Conservation (phyloP, 129 eudicot species). For the Saussurea involucrata region DNA sequence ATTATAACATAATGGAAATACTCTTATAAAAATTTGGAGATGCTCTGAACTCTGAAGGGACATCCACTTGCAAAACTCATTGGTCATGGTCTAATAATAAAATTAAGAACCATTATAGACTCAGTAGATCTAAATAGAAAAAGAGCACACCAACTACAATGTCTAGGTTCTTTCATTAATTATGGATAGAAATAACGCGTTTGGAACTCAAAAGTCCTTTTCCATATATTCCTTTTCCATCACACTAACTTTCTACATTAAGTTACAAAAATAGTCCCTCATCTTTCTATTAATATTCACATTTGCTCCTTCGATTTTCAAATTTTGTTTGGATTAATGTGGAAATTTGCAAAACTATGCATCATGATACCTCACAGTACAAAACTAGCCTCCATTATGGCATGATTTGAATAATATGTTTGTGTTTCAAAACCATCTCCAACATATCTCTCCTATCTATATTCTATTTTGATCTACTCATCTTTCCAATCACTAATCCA, state of each 20-base stretch:
- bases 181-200: background rate
- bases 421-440: background rate
- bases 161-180: background rate
- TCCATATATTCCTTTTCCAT: background rate
- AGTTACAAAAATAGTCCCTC: background rate
- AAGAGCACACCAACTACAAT: background rate
- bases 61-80: too few species aligned
- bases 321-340: background rate
- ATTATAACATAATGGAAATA: too few species aligned
- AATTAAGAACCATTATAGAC: background rate
- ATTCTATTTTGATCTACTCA: background rate
- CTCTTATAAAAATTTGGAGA: too few species aligned
- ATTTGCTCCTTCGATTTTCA: background rate
- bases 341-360: background rate
- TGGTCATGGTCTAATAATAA: too few species aligned
- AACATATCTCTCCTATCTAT: background rate
- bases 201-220: background rate
- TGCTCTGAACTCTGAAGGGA: too few species aligned
- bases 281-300: background rate
- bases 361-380: background rate
- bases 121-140: background rate
- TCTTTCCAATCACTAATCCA: background rate
- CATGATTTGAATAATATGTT: background rate
- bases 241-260: background rate
- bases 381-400: background rate